These are phyloP conservation scores for Zygnema cylindricum DNA, from an alignment of 139 green algal species.

Conservation along the genomic window DNA sequence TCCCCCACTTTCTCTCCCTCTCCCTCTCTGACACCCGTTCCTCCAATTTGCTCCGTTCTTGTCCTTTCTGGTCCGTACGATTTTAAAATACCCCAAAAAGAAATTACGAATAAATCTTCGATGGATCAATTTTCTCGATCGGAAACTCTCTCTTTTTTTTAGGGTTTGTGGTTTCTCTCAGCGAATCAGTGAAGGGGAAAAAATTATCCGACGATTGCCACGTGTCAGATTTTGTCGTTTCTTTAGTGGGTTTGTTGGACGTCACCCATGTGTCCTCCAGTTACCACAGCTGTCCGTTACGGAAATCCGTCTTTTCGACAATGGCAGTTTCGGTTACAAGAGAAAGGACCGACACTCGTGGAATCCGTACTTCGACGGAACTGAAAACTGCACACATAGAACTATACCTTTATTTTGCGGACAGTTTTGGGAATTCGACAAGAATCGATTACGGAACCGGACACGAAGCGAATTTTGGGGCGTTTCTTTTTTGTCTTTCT, in stretches of 20 bases:
- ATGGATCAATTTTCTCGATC: slow-evolving; percentile 72
- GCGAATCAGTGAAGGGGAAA: slow-evolving; percentile 72
- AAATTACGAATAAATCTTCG: slow-evolving; percentile 60
- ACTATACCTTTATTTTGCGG: slow-evolving; percentile 81
- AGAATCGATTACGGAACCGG: slow-evolving; percentile 96
- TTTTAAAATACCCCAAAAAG: slow-evolving; percentile 59
- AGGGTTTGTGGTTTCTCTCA: slow-evolving; percentile 84
- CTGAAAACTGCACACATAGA: slow-evolving; percentile 67
- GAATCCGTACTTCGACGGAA: slow-evolving; percentile 55
- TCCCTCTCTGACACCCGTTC: slow-evolving; percentile 1
- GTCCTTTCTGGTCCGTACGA: slow-evolving; percentile 16
- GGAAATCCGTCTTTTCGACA: slow-evolving; percentile 90
- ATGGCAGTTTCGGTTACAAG: slow-evolving; percentile 72
- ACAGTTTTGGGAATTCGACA: slow-evolving; percentile 90
- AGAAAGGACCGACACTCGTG: not conserved
- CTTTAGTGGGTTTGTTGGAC: slow-evolving; percentile 80
- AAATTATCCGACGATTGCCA: slow-evolving; percentile 67
- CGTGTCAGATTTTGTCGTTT: slow-evolving; percentile 56
- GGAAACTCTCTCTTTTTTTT: slow-evolving; percentile 72
- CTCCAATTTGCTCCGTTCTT: not conserved
- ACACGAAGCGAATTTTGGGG: slow-evolving; percentile 88
- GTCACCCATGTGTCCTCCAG: too few species aligned
- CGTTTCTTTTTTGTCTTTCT: slow-evolving; percentile 89
- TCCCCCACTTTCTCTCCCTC: too few species aligned
- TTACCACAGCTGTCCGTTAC: slow-evolving; percentile 81